Evolutionary conservation across 2,329 filamentous ascomycete genomes (phyloP), one percentile per base, ranked within the genome.

Genomic region (Nothophoma quercina): DNA sequence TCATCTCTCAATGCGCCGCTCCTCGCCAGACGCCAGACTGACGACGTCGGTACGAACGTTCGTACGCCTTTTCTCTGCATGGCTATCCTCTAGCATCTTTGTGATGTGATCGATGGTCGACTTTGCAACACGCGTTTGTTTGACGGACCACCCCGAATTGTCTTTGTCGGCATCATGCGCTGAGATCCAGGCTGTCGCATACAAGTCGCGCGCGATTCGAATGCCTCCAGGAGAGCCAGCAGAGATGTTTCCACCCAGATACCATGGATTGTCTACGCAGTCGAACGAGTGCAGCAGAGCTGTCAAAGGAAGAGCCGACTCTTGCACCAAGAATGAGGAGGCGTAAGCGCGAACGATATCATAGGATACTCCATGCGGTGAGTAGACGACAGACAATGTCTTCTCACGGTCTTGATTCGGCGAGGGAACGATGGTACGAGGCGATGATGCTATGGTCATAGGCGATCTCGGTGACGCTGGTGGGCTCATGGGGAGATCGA

Each of bases 281-380:
- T 88, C 83, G 71, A 88, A 86, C 45, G 82, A 83, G 67, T 89
- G 87, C 13, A 90, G 76, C 4, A 90, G 80, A 0, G 83, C 81
- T 0, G 84, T 88, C 15, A 90, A 74, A 0, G 85, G 86, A 2
- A 88, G 76, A 0, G 85, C 84, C 1, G 81, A 77, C 62, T 83
- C 78, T 1, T 76, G 68, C 2, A 83, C 74, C 3, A 88, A 81
- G 63, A 88, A 83, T 0, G 79, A 78, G 2, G 80, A 79, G 5
- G 81, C 78, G 64, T 87, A 89, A 6, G 81, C 74, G 23, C 78
- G 73, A 8, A 90, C 74, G 18, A 79, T 75, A 5, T 77, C 67
- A 60, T 83, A 84, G 0, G 79, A 75, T 30, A 85, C 81, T 10
- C 86, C 86, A 63, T 88, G 85, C 0, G 87, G 86, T 0, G 85